Evolutionary conservation across 345 rosid species (phyloP), one percentile per base, ranked within the genome.

Genomic region (Noccaea caerulescens): DNA sequence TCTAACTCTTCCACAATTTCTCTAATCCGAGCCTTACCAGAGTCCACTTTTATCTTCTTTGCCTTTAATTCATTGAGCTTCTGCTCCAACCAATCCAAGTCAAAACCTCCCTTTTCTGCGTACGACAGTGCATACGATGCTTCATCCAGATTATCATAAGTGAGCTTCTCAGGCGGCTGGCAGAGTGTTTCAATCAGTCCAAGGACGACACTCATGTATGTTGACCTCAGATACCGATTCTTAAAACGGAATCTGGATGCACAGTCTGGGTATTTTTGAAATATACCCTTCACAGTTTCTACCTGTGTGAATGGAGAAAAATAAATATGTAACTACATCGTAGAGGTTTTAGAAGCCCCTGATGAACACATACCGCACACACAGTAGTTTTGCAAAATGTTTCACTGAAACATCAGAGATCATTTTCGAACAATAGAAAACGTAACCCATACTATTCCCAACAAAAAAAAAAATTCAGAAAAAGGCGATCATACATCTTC

Each of bases 211-310:
- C 18, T 41, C 23, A 50, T 37, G 36, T 18, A 65, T 20, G 47
- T n/a, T 51, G 58, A 6, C 44, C 16, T 37, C 12, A 65, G 18
- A 14, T 8, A 23, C 11, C 1, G 33, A n/a, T 34, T 49, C 20
- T 51, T 51, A 4, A 20, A n/a, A 32, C 70, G 70, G 34, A 49
- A 37, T 7, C 23, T 6, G 7, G 34, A 10, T 12, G 70, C 58
- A 12, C 51, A 4, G 25, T 65, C 59, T 36, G 70, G 46, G 34
- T 65, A 43, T 50, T 11, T 49, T 10, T 65, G 46, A 65, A 65
- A 27, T 27, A 27, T 27, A 3, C 30, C 30, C 30, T 27, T 27
- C 30, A 27, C 30, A 27, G 30, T 27, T 8, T 46, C 56, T 9
- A 34, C 43, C 61, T 57, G 27, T 57, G 44, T 34, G 1, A 56